phyloP scores from a whole-genome alignment of 495 filamentous ascomycete genomes.

The Penicillium flavigenum region DNA sequence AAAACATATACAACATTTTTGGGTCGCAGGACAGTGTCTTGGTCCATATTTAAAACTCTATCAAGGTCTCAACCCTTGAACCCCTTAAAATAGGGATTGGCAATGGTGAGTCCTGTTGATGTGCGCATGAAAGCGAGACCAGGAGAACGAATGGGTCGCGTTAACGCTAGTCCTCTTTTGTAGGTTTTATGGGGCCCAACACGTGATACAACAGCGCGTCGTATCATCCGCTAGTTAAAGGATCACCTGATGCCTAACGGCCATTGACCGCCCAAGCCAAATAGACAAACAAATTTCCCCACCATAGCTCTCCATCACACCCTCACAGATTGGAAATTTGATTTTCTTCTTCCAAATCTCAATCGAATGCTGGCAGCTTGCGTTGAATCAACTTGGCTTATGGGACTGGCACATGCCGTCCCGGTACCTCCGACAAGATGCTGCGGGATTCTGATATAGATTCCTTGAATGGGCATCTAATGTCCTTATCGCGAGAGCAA shows the following conservation, averaged over 20 bases:
- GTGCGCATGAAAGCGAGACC: background rate
- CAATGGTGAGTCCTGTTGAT: background rate
- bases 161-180: background rate
- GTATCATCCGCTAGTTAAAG: background rate
- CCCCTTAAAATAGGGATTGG: background rate
- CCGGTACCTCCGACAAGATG: constrained; percentile 30
- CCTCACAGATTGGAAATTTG: background rate
- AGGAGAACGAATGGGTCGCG: background rate
- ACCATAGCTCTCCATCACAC: constrained; percentile 4
- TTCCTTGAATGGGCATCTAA: constrained; percentile 31
- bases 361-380: constrained; percentile 17
- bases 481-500: constrained; percentile 29
- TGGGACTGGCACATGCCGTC: constrained; percentile 29
- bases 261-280: constrained; percentile 17
- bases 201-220: background rate
- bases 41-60: background rate
- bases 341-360: background rate
- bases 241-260: constrained; percentile 16
- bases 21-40: background rate
- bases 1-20: no score
- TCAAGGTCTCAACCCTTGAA: background rate
- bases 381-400: constrained; percentile 1
- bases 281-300: constrained; percentile 23
- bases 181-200: background rate
- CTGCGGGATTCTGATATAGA: constrained; percentile 42